Percentiles rank a stretch among this genome's conserved stretches.
Conservation (phyloP, 2,329 filamentous ascomycete genomes). For the Leptographium flavum region DNA sequence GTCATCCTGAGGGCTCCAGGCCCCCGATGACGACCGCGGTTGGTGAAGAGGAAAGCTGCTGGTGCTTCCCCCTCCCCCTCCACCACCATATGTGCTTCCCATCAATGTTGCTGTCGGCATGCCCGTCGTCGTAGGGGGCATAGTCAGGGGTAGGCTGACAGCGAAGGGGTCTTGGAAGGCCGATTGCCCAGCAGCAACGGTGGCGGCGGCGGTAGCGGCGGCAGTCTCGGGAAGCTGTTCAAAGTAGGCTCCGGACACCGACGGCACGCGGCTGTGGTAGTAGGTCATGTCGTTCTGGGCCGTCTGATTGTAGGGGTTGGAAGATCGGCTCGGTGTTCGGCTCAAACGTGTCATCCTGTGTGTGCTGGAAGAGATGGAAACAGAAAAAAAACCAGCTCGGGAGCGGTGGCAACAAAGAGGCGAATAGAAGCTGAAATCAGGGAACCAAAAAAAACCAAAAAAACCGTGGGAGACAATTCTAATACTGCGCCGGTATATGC, state of each 20-base stretch:
- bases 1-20: constrained; percentile 65
- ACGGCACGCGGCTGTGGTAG: constrained; percentile 15
- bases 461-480: neutral
- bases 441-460: neutral
- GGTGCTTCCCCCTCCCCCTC: neutral
- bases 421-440: constrained; percentile 1
- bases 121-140: neutral
- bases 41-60: constrained; percentile 22
- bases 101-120: neutral
- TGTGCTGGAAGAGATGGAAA: neutral
- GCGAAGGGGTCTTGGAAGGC: constrained; percentile 18
- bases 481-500: neutral
- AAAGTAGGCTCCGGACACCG: constrained; percentile 15
- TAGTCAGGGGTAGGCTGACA: constrained; percentile 12
- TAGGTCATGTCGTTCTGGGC: constrained; percentile 17
- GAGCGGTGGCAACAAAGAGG: constrained; percentile 1
- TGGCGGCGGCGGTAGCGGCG: constrained; percentile 13
- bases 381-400: neutral
- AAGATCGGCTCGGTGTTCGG: constrained; percentile 16
- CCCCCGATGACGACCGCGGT: constrained; percentile 41
- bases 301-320: constrained; percentile 12
- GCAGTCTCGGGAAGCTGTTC: constrained; percentile 14
- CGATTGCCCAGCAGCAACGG: neutral
- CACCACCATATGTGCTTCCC: neutral
- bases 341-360: constrained; percentile 17